A percentile compares a stretch with the other conserved stretches of the same genome.
These are phyloP conservation scores for Sporothrix brasiliensis DNA, from an alignment of 2,329 filamentous ascomycete species.

Conservation along the genomic window DNA sequence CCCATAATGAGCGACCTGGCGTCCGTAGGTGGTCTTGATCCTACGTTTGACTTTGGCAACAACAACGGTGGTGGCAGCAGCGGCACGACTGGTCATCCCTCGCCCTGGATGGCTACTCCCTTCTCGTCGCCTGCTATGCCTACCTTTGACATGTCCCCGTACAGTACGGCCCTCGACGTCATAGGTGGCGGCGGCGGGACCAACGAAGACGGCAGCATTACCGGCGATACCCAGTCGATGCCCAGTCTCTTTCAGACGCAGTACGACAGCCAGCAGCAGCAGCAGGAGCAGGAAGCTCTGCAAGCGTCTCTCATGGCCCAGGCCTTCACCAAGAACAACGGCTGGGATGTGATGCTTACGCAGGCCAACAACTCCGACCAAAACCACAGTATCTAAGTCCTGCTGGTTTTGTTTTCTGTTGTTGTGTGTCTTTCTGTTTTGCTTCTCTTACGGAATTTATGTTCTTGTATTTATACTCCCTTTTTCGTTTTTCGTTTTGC, in stretches of 20 bases:
- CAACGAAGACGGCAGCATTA: neutral
- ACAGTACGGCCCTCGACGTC: slow-evolving; percentile 5
- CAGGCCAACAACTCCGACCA: neutral
- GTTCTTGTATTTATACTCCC: neutral
- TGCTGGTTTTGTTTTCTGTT: neutral
- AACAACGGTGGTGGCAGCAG: neutral
- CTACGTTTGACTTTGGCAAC: slow-evolving; percentile 39
- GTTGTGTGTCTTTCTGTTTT: too few relatives aligned
- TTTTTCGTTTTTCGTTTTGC: neutral
- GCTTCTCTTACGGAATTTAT: neutral
- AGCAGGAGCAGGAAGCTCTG: slow-evolving; percentile 3
- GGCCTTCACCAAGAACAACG: slow-evolving; percentile 23
- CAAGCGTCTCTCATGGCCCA: slow-evolving; percentile 17
- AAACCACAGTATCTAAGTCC: neutral
- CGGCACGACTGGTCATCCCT: neutral
- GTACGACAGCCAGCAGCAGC: slow-evolving; percentile 1
- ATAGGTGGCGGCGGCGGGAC: neutral
- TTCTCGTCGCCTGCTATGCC: slow-evolving; percentile 27
- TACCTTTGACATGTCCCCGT: slow-evolving; percentile 11
- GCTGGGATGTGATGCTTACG: slow-evolving; percentile 29
- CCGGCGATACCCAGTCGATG: neutral
- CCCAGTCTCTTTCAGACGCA: slow-evolving; percentile 16
- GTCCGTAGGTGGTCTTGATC: slow-evolving; percentile 33
- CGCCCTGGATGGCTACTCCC: slow-evolving; percentile 25
- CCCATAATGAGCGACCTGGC: slow-evolving; percentile 33